Conservation (phyloP, 1,284 basidiomycete species). For the Pascua sp. region DNA sequence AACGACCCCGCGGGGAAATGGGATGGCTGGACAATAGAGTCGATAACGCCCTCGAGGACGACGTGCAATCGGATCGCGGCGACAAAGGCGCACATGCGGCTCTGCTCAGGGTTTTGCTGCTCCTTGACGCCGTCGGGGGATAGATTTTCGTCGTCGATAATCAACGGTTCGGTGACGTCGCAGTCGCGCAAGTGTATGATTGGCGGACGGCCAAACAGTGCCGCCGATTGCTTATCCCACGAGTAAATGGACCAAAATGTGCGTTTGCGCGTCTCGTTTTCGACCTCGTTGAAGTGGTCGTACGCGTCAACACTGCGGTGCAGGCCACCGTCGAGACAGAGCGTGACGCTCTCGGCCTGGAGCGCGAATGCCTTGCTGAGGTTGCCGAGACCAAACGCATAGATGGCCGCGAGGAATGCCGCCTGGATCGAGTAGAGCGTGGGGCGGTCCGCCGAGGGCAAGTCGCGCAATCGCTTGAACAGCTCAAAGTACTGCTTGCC, state of each 20-base stretch:
- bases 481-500: constrained; percentile 88
- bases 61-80: constrained; percentile 70
- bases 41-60: constrained; percentile 66
- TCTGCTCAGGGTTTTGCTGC: constrained; percentile 66
- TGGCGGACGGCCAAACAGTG: constrained; percentile 80
- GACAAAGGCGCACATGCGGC: constrained; percentile 74
- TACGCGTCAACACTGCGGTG: constrained; percentile 84
- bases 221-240: constrained; percentile 78
- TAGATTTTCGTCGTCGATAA: constrained; percentile 84
- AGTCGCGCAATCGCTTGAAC: constrained; percentile 72
- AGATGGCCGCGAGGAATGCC: constrained; percentile 78
- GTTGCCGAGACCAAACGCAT: constrained; percentile 78
- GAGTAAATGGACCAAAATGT: constrained; percentile 89
- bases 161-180: constrained; percentile 74
- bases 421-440: constrained; percentile 85
- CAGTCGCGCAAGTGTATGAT: constrained; percentile 79
- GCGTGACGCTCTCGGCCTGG: constrained; percentile 74
- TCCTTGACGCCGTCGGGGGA: constrained; percentile 65
- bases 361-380: constrained; percentile 80
- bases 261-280: constrained; percentile 80
- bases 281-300: constrained; percentile 78
- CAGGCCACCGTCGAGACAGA: constrained; percentile 75
- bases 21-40: constrained; percentile 51
- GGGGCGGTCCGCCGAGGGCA: constrained; percentile 79
- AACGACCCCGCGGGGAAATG: constrained; percentile 48